Percentiles rank a stretch among this genome's conserved stretches.
Conservation (phyloP, 202 grass and related monocot species). For the Cymbopogon flexuosus region DNA sequence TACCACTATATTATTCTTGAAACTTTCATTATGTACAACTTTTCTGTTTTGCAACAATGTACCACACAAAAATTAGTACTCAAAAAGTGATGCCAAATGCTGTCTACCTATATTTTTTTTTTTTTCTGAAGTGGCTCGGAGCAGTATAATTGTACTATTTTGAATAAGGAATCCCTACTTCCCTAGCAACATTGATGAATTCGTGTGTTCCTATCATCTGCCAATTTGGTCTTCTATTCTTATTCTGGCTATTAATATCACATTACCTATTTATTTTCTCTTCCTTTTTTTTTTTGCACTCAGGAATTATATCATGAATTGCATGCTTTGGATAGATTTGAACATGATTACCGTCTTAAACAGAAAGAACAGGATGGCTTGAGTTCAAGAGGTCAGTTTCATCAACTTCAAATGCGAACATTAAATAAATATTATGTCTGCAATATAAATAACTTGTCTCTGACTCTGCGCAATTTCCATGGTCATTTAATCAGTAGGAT, state of each 20-base stretch:
- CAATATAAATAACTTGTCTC: constrained; percentile 8
- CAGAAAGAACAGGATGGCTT: constrained; percentile 57
- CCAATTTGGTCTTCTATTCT: neutral
- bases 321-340: constrained; percentile 86
- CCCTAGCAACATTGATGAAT: constrained; percentile 1
- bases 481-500: constrained; percentile 4
- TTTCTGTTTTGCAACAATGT: neutral
- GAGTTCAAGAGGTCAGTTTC: constrained; percentile 69
- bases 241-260: constrained; percentile 25
- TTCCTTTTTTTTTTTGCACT: neutral
- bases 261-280: constrained; percentile 24
- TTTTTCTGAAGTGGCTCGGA: neutral
- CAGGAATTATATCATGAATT: constrained; percentile 98
- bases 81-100: constrained; percentile 13
- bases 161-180: neutral
- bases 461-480: neutral
- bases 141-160: constrained; percentile 13
- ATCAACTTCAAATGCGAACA: constrained; percentile 3
- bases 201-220: neutral
- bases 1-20: constrained; percentile 9
- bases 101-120: constrained; percentile 18
- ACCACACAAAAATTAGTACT: neutral
- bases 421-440: constrained; percentile 7
- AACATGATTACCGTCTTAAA: constrained; percentile 65
- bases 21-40: neutral